Evolutionary conservation across 1,139 yeast species (phyloP), one percentile per base, ranked within the genome.

Genomic region (Saccharomyces pastorianus): DNA sequence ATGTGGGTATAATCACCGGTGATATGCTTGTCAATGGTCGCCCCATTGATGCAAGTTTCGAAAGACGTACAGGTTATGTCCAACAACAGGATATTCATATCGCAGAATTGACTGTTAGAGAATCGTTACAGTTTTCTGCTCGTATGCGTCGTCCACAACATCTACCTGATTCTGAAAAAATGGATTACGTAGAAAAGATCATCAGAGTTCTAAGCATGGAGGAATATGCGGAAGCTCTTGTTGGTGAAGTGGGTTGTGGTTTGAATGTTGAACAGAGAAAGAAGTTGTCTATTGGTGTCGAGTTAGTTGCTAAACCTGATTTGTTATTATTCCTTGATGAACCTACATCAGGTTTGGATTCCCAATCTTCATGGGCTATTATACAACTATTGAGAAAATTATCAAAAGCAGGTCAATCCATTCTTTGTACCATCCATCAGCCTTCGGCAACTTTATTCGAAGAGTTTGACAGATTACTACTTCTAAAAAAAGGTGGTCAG

Each of bases 11-110:
- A 32, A 72, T 80, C 38, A 77, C 82, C 50, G 84, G 84, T 61
- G 81, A 77, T 54, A 77, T 79, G 76, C 64, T 79, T 52, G 82
- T 80, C 47, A 78, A 80, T 64, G 83, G 83, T 56, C 67, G 69
- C 46, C 74, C 76, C 23, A 65, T 78, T 38, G 71, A 70, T 52
- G 66, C 71, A 42, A 71, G 81, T 0, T 78, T 79, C 58, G 70
- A 76, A 57, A 73, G 82, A 64, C 70, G 79, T 60, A 79, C 82
- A 11, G 83, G 83, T 54, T 79, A 79, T 63, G 83, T 79, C 49
- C 83, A 79, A 64, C 83, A 79, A 63, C 83, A 79, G 63, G 83
- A 79, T 70, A 67, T 79, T 38, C 83, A 79, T 62, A 71, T 78
- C 60, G 69, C 76, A 6, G 77, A 76, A 62, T 66, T 72, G 38